Percentiles rank a stretch among this genome's conserved stretches.
phyloP scores from a whole-genome alignment of 2,329 filamentous ascomycete genomes.

The Aspergillus quadrilineatus region DNA sequence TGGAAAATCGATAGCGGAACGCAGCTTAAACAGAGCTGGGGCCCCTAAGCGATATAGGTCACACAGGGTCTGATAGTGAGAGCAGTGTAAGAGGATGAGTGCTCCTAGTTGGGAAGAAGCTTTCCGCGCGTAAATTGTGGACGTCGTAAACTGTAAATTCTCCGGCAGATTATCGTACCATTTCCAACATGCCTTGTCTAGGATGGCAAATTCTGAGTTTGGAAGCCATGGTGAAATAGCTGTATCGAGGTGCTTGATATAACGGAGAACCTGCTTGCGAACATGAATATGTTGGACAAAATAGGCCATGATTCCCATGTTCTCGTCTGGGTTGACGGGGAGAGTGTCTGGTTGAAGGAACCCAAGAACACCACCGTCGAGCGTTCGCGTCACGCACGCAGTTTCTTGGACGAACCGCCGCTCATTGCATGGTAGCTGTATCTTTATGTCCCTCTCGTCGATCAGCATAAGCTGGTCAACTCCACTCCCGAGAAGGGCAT shows the following conservation, averaged over 20 bases:
- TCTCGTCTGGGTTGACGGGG: conserved; percentile 1
- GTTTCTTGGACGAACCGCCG: conserved; percentile 1
- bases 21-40: conserved; percentile 9
- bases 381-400: conserved; percentile 7
- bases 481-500: conserved; percentile 13
- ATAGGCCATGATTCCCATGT: conserved; percentile 11
- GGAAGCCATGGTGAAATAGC: conserved; percentile 12
- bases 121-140: conserved; percentile 10
- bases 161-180: conserved; percentile 7
- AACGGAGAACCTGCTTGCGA: conserved; percentile 11
- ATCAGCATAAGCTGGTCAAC: conserved; percentile 13
- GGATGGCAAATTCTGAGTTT: conserved; percentile 10
- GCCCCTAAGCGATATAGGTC: conserved; percentile 11
- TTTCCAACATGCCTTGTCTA: conserved; percentile 7
- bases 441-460: conserved; percentile 9
- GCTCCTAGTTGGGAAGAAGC: conserved; percentile 9
- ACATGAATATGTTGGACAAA: conserved; percentile 11
- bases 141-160: conserved; percentile 2
- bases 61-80: conserved; percentile 10
- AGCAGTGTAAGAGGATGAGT: conserved; percentile 6
- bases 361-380: not conserved
- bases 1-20: conserved; percentile 10
- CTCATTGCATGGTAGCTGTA: conserved; percentile 12
- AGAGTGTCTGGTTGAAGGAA: conserved; percentile 5
- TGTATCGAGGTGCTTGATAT: conserved; percentile 12